Base-by-base conservation (phyloP, 2,329 filamentous ascomycete genomes). In the Keithomyces neogunnii region DNA sequence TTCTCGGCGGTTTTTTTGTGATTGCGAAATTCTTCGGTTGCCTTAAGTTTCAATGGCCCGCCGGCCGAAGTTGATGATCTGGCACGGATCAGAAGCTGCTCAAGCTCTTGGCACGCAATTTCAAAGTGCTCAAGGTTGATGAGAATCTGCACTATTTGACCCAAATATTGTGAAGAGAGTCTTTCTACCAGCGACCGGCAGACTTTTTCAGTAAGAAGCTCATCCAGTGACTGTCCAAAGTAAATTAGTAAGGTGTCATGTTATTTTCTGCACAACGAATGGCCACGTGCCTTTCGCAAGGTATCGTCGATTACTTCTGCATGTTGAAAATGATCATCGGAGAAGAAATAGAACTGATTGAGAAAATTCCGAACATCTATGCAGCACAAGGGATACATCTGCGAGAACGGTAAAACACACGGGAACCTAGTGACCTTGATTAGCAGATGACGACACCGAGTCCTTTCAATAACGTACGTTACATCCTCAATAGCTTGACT, bases 91-190 rank as follows among this genome's bases (percentile, higher is more conserved):
- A 99, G 78, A 2, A 96, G 77, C 52, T 86, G 80, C 71, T 99
- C 91, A 0, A 99, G 77, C 62, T 97, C 90, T 60, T 84, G 81
- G 64, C 93, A 97, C 4, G 93, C 93, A 46, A 82, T 88, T 70
- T 97, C 92, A 66, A 99, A 97, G 68, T 99, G 90, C 66, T 97
- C 92, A 19, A 99, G 73, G 63, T 99, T 99, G 63, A 96, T 99
- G 49, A 99, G 76, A 59, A 99, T 99, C 66, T 99, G 93, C 29
- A 99, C 93, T 57, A 99, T 97, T 66, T 99, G 93, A 3, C 93
- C 93, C 2, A 96, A 79, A 64, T 99, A 97, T 65, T 97, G 92
- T 2, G 90, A 95, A 60, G 82, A 86, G 5, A 99, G 78, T 48
- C 89, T 82, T 60, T 96, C 89, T 11, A 97, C 86, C 8, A 99